Base-by-base conservation (phyloP, 116 monocot species). In the Iris pallida region DNA sequence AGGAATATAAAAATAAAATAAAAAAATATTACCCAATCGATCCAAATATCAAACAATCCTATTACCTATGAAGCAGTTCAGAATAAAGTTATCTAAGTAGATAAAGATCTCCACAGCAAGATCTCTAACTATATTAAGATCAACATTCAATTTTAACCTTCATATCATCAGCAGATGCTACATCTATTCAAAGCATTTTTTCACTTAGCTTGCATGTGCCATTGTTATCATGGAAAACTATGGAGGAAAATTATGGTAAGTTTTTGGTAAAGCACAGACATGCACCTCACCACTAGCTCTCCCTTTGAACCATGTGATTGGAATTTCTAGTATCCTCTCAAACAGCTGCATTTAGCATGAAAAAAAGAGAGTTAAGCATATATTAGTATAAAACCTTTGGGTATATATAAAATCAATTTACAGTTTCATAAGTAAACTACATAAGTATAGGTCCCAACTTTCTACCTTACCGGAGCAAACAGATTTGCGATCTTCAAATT, bases 201-300 rank as follows among this genome's bases (percentile, higher is more conserved):
- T 40, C 7, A 41, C 13, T 61, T 8, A 45, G 45, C 42, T 61
- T 19, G 9, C 19, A 44, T n/a, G 4, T 16, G 45, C 8, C 30
- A 45, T 11, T 60, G 42, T 53, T 40, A 61, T 42, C 12, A 55
- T 3, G 65, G 12, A 49, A 48, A 72, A 53, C 53, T 20, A 44
- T 61, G 49, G 19, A 40, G 44, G 19, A 45, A 4, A 45, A 14
- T 19, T 7, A 13, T 53, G 2, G 20, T 15, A 44, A 56, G 53
- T 64, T 45, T 41, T 14, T 14, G 14, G 53, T 44, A 18, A 79
- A 70, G 77, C 70, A 6, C 20, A 79, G 85, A 82, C 5, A 79
- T 80, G 73, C 81, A 98, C 98, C 98, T 93, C 98, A 72, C 98
- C 98, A 42, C 83, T 86, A 80, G 98, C 98, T 82, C 93, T 90